phyloP scores from a whole-genome alignment of 352 stramenopile genomes.

The Thraustochytrium striatum region DNA sequence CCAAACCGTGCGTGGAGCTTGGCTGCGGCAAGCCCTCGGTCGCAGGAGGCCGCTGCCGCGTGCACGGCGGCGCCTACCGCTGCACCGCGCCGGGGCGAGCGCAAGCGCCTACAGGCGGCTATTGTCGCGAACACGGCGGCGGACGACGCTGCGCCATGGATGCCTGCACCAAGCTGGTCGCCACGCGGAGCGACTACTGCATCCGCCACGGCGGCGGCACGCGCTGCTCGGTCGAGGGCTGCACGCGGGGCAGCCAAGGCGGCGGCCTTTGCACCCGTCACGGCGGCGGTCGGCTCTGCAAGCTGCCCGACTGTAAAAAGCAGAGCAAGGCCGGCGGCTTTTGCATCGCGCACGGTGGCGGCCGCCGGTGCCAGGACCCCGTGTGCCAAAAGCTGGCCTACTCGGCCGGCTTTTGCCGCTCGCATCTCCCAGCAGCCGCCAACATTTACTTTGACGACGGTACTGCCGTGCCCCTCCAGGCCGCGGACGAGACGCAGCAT shows the following conservation, averaged over 20 bases:
- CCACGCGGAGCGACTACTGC: slow-evolving; percentile 75
- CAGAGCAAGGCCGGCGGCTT: slow-evolving; percentile 70
- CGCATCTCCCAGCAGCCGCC: slow-evolving; percentile 53
- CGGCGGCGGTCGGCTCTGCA: slow-evolving; percentile 65
- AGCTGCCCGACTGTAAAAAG: slow-evolving; percentile 65
- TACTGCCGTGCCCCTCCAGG: too few relatives aligned
- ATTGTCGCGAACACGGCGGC: slow-evolving; percentile 75
- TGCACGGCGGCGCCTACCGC: slow-evolving; percentile 67
- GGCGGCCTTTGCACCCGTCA: slow-evolving; percentile 71
- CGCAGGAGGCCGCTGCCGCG: slow-evolving; percentile 29
- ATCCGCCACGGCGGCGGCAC: slow-evolving; percentile 78
- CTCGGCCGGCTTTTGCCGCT: slow-evolving; percentile 49
- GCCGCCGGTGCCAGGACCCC: slow-evolving; percentile 64
- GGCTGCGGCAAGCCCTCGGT: neutral
- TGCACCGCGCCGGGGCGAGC: slow-evolving; percentile 65
- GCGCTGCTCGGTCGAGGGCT: slow-evolving; percentile 61
- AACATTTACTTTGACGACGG: slow-evolving; percentile 80
- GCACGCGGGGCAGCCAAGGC: slow-evolving; percentile 66
- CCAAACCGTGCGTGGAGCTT: slow-evolving; percentile 49
- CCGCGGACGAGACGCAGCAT: too few relatives aligned
- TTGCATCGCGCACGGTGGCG: slow-evolving; percentile 77
- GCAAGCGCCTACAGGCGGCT: slow-evolving; percentile 62
- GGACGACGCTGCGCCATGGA: slow-evolving; percentile 61
- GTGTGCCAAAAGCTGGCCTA: slow-evolving; percentile 65
- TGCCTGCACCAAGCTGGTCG: slow-evolving; percentile 69